These are phyloP conservation scores for Colletotrichum godetiae DNA, from an alignment of 2,329 filamentous ascomycete genomes.

Conservation along the genomic window DNA sequence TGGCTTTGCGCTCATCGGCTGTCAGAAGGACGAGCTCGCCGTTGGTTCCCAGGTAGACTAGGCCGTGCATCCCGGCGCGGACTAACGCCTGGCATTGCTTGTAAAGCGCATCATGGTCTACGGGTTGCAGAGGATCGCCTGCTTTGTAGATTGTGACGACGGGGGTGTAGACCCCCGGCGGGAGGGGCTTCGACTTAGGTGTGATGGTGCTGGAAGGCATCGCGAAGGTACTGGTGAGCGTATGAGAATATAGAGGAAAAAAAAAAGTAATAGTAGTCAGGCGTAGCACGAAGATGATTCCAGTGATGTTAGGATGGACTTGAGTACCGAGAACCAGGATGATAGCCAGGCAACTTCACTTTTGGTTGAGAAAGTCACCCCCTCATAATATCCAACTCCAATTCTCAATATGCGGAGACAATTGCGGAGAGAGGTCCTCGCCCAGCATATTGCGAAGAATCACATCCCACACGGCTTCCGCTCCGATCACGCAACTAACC, in stretches of 20 bases:
- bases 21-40: constrained; percentile 57
- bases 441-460: not conserved
- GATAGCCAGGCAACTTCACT: not conserved
- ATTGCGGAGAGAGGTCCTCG: not conserved
- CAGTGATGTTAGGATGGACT: not conserved
- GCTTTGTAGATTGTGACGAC: constrained; percentile 59
- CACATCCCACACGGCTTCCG: not conserved
- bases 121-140: constrained; percentile 49
- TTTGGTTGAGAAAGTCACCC: not conserved
- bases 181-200: constrained; percentile 51
- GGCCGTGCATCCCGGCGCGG: constrained; percentile 55
- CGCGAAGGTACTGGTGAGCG: not conserved
- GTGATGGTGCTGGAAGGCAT: constrained; percentile 46
- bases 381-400: constrained; percentile 15
- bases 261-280: not conserved
- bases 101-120: constrained; percentile 56
- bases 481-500: not conserved
- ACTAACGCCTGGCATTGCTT: constrained; percentile 55
- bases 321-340: not conserved
- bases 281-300: not conserved
- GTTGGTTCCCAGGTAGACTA: constrained; percentile 60
- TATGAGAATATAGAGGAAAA: not conserved
- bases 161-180: constrained; percentile 57
- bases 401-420: constrained; percentile 9
- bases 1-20: constrained; percentile 50